Conservation (phyloP, 257 asterid genomes). For the Nyctanthes arbortristis region DNA sequence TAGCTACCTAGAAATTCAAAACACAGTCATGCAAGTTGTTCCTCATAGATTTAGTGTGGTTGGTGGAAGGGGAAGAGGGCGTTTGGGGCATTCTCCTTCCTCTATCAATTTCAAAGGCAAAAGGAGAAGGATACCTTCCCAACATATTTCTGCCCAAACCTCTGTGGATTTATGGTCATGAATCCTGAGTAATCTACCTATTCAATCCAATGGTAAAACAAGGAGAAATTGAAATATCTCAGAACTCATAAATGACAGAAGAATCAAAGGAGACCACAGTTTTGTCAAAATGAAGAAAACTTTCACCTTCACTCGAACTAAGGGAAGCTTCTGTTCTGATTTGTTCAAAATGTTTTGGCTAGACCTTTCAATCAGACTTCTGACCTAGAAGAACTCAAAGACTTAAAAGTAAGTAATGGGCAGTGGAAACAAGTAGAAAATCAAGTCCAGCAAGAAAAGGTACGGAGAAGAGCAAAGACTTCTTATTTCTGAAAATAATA, state of each 20-base stretch:
- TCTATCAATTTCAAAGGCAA: neutral
- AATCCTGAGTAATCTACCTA: constrained; percentile 99
- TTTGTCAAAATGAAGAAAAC: constrained; percentile 19
- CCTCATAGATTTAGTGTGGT: neutral
- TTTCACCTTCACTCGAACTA: constrained; percentile 82
- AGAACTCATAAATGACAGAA: neutral
- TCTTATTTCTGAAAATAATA: constrained; percentile 2
- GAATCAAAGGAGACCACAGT: constrained; percentile 16
- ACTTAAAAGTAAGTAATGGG: constrained; percentile 12
- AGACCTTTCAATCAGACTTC: constrained; percentile 73
- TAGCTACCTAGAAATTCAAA: constrained; percentile 69
- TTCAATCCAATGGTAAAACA: constrained; percentile 30
- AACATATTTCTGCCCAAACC: constrained; percentile 93
- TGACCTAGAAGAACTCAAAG: constrained; percentile 54
- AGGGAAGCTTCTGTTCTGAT: constrained; percentile 79
- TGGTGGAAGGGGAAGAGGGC: neutral
- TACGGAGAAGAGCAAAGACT: neutral
- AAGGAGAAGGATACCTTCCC: constrained; percentile 67
- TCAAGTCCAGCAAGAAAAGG: constrained; percentile 5
- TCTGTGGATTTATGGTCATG: constrained; percentile 97
- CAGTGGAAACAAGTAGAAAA: constrained; percentile 2
- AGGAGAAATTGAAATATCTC: constrained; percentile 6
- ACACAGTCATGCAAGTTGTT: constrained; percentile 9
- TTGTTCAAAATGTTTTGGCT: constrained; percentile 51
- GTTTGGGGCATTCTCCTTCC: neutral